Percentiles rank a stretch among this genome's conserved stretches.
Conservation (phyloP, 768 basidiomycete species). For the Paxillus ammoniavirescens region DNA sequence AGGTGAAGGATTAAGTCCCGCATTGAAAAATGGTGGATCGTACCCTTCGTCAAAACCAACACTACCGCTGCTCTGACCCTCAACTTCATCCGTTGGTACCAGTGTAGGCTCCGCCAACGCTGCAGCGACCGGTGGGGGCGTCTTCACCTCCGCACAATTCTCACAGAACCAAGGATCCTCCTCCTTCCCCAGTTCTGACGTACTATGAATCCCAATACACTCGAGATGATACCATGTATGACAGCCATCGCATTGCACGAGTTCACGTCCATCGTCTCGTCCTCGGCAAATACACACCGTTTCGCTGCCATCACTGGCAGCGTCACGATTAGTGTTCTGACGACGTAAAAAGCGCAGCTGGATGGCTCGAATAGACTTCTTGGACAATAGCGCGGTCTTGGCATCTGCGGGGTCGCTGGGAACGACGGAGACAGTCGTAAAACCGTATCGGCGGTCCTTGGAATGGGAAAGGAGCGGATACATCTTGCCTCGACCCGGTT, state of each 20-base stretch:
- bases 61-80: background rate
- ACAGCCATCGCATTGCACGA: constrained; percentile 83
- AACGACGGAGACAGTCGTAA: constrained; percentile 34
- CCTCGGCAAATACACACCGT: constrained; percentile 66
- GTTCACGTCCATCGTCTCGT: constrained; percentile 65
- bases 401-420: constrained; percentile 77
- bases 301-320: constrained; percentile 47
- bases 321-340: constrained; percentile 33
- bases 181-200: constrained; percentile 65
- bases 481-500: constrained; percentile 56
- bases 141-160: constrained; percentile 46
- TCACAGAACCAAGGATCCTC: constrained; percentile 81
- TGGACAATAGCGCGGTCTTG: constrained; percentile 67
- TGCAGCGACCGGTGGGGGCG: constrained; percentile 36
- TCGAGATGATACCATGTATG: constrained; percentile 79
- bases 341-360: constrained; percentile 47
- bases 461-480: constrained; percentile 50
- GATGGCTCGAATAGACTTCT: constrained; percentile 63
- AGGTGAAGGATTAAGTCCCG: constrained; percentile 53
- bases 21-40: constrained; percentile 62
- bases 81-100: constrained; percentile 46
- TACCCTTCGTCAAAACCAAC: constrained; percentile 36
- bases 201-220: constrained; percentile 70
- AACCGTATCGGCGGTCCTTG: constrained; percentile 16
- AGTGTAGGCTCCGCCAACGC: constrained; percentile 59